A percentile compares a stretch with the other conserved stretches of the same genome.
These are phyloP conservation scores for Raphanus sativus DNA, from an alignment of 345 rosid species.

Conservation along the genomic window DNA sequence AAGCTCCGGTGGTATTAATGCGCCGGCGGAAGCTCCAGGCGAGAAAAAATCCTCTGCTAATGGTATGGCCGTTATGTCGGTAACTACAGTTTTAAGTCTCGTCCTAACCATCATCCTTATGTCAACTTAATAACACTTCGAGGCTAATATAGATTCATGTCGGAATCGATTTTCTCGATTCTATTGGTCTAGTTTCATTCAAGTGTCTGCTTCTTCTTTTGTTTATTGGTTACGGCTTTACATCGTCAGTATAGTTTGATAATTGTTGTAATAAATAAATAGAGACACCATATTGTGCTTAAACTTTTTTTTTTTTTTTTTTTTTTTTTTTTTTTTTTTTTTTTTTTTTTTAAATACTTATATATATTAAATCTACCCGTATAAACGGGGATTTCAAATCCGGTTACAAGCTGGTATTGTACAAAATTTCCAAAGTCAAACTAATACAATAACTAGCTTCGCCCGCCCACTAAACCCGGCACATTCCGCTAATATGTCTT, in stretches of 20 bases:
- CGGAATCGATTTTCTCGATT: constrained; percentile 15
- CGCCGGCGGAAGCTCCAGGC: constrained; percentile 29
- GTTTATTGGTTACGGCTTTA: background rate
- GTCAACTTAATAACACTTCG: constrained; percentile 15
- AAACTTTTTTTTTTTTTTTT: too few species aligned
- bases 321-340: too few species aligned
- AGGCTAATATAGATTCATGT: constrained; percentile 13
- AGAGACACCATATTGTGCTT: background rate
- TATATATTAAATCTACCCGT: too few species aligned
- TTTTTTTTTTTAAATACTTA: background rate
- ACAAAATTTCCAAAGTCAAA: too few species aligned
- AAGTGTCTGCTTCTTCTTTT: background rate
- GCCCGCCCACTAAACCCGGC: too few species aligned
- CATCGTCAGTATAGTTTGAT: constrained; percentile 25
- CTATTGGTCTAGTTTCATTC: constrained; percentile 14
- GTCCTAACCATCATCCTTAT: constrained; percentile 12
- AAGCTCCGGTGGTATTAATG: constrained; percentile 17
- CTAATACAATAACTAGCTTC: too few species aligned
- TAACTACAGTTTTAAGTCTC: constrained; percentile 23
- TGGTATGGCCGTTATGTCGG: constrained; percentile 24
- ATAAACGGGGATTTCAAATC: too few species aligned
- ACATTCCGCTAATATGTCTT: too few species aligned
- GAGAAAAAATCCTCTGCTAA: constrained; percentile 17
- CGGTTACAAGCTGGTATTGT: too few species aligned
- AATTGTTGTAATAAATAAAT: constrained; percentile 21